Base-by-base conservation (phyloP, 2,329 filamentous ascomycete genomes). In the Penicillium sp. region DNA sequence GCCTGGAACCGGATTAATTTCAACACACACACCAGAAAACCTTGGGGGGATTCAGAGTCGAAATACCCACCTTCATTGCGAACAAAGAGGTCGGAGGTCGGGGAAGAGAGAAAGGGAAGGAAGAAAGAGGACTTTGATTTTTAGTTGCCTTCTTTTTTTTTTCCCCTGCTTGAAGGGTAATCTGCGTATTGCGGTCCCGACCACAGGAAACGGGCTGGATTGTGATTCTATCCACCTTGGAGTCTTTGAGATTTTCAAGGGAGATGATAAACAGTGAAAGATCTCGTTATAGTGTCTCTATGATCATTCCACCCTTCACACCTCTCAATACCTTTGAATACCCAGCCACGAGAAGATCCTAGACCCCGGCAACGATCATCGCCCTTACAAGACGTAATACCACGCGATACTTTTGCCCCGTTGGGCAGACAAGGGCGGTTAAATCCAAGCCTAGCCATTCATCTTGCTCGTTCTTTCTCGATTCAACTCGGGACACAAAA, bases 1-100 rank as follows among this genome's bases (percentile, higher is more conserved):
- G 82, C 82, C 83, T 87, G 28, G 32, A 43, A 12, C 26, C 13
- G 35, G 35, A 31, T 47, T 45, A 45, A 51, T 44, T 40, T 27
- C 9, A 6, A n/a, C 25, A 27, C 25, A 27, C 25, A 11, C 25
- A 13, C 25, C 6, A n/a, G 11, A n/a, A 11, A n/a, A 6, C 10
- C 5, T 5, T 6, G 12, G 25, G 25, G 25, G n/a, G 25, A 11
- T 5, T 6, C 4, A 11, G 25, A n/a, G 18, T 5, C 18, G 25
- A 27, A n/a, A 27, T 11, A 42, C 44, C 41, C 25, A 55, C 52
- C 51, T 55, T 54, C 51, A 55, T 55, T 27, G 35, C 42, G 45
- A 41, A 35, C 31, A 32, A 36, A 30, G 30, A 20, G 32, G 33
- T 38, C 29, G 40, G 9, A 9, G 32, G 10, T 20, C 29, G 23